Evolutionary conservation across 140 eudicot species (phyloP), one percentile per base, ranked within the genome.

Genomic region (Oenanthe javanica): DNA sequence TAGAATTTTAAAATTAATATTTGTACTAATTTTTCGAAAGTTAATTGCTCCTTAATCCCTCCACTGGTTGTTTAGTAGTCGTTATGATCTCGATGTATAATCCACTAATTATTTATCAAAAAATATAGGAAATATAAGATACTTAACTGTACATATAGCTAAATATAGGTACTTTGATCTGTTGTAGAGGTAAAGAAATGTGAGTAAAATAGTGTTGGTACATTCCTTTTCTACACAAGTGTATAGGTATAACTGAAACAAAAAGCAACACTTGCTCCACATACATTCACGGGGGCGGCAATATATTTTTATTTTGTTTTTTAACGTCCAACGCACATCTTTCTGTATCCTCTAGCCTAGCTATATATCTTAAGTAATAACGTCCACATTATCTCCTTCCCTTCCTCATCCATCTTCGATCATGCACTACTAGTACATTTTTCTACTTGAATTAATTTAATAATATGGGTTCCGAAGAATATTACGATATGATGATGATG

Each of bases 211-310:
- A 59, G 10, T 23, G n/a, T 8, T 8, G 69, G 9, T 36, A 67
- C 73, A 67, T 67, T 67, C 73, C 73, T 67, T 67, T 67, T 67
- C 45, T 27, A 61, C 69, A 61, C 69, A 27, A 67, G 45, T 27
- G 73, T 14, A 40, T 40, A 19, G 23, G 77, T 72, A 72, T 72
- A 72, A 78, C 87, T 85, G 85, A 85, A 87, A 85, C 59, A 84
- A 83, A 89, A 83, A 82, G 88, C 70, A 81, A 74, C 85, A 55
- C 86, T 82, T 83, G 71, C 81, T 74, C 85, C 79, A 84, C 86
- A 78, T 63, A 81, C 84, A 61, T 84, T 82, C 87, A 85, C 86
- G 84, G 84, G 86, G 79, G 75, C 84, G 78, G 79, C 88, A 76
- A 84, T 78, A 7, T 12, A 6, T 84, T 61, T 77, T 16, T 2